Base-by-base conservation (phyloP, 768 basidiomycete genomes). In the Mycena vitilis region DNA sequence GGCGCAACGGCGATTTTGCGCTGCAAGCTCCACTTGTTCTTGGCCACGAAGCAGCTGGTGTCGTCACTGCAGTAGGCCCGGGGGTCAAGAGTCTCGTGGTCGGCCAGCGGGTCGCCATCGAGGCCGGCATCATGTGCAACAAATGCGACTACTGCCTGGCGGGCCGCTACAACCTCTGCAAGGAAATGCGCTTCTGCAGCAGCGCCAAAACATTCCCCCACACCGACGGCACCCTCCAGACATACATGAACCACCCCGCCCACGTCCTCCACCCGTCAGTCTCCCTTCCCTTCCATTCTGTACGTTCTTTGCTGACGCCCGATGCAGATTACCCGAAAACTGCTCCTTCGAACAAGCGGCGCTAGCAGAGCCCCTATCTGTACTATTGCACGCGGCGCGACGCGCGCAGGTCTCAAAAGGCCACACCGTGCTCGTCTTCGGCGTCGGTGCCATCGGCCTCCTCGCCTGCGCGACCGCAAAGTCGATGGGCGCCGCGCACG, bases 101-200 rank as follows among this genome's bases (percentile, higher is more conserved):
- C 23, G 95, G 96, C 42, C 92, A 95, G 78, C 90, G 94, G 61
- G 96, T 98, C 60, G 96, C 95, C 34, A 92, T 98, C 77, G 96
- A 98, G 78, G 93, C 94, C 7, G 96, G 96, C 36, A 89, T 96
- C 77, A 90, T 91, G 85, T 98, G 96, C 81, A 88, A 88, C 64
- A 83, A 83, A 48, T 95, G 94, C 81, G 78, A 82, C 38, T 90
- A 84, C 77, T 95, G 94, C 80, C 71, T 79, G 44, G 83, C 87
- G 68, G 93, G 93, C 16, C 88, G 95, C 23, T 99, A 98, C 83
- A 98, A 99, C 82, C 88, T 99, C 66, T 99, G 96, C 86, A 90
- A 90, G 69, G 83, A 84, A 72, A 89, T 99, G 89, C 88, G 93
- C 72, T 99, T 98, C 83, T 93, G 92, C 72, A 91, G 89, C 69